These are phyloP conservation scores for Solanum sparsipilum DNA, from an alignment of 257 asterid genomes.

Conservation along the genomic window DNA sequence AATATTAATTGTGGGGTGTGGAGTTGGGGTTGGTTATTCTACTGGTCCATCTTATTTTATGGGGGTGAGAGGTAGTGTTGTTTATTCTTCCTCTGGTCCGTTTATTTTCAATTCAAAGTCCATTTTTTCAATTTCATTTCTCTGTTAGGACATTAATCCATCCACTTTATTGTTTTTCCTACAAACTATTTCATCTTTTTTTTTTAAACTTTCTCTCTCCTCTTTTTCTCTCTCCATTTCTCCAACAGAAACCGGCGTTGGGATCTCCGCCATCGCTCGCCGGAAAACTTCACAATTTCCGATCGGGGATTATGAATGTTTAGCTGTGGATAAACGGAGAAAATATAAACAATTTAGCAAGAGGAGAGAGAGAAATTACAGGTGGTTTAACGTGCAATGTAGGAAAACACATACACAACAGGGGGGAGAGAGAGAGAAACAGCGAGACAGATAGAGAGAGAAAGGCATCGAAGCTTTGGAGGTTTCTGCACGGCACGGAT, in stretches of 20 bases:
- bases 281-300: conserved; percentile 13
- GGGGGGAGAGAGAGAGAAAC: background rate
- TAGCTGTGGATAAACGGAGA: conserved; percentile 15
- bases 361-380: conserved; percentile 10
- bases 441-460: conserved; percentile 24
- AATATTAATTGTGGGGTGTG: background rate
- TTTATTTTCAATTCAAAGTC: background rate
- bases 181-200: background rate
- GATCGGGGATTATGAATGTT: conserved; percentile 1
- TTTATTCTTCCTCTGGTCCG: background rate
- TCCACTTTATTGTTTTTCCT: background rate
- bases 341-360: conserved; percentile 5
- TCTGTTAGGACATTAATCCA: background rate
- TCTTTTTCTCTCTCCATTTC: background rate
- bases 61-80: background rate
- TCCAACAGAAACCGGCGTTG: background rate
- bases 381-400: conserved; percentile 76
- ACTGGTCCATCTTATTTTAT: background rate
- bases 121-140: conserved; percentile 1
- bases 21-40: background rate
- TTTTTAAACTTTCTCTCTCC: background rate
- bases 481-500: conserved; percentile 93
- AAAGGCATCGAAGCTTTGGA: conserved; percentile 33
- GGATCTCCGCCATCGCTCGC: conserved; percentile 8
- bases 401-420: conserved; percentile 23